Conservation (phyloP, 805 yeast genomes). For the Yamadazyma paraphyllophila region DNA sequence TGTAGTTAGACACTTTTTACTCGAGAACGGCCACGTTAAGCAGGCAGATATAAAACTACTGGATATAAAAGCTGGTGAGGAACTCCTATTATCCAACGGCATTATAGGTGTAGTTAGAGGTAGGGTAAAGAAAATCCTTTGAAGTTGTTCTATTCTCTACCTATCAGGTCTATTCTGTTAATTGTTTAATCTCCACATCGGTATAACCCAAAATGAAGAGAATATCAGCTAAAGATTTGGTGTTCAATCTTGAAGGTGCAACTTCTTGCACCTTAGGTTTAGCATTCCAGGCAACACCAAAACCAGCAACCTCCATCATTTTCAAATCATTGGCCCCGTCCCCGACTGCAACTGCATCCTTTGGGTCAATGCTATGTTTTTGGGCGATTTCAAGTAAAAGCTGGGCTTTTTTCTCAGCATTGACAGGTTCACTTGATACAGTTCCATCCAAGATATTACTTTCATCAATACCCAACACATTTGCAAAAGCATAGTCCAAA, state of each 20-base stretch:
- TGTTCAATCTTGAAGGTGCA: slow-evolving; percentile 82
- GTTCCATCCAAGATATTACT: slow-evolving; percentile 66
- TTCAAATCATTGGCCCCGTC: slow-evolving; percentile 96
- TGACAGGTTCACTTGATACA: slow-evolving; percentile 78
- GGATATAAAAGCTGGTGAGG: slow-evolving; percentile 63
- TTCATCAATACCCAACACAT: slow-evolving; percentile 48
- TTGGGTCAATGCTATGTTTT: slow-evolving; percentile 50
- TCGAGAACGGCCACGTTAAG: slow-evolving; percentile 49
- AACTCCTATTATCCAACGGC: slow-evolving; percentile 74
- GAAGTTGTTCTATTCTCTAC: background rate
- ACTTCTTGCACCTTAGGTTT: slow-evolving; percentile 83
- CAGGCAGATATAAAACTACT: slow-evolving; percentile 50
- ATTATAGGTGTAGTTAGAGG: slow-evolving; percentile 77
- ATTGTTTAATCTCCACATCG: slow-evolving; percentile 47
- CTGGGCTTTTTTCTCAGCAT: slow-evolving; percentile 79
- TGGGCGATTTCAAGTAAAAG: slow-evolving; percentile 61
- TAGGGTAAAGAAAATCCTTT: slow-evolving; percentile 23
- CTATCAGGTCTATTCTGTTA: background rate
- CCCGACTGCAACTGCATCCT: slow-evolving; percentile 77
- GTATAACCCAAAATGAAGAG: slow-evolving; percentile 77
- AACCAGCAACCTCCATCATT: slow-evolving; percentile 91
- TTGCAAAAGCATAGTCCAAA: slow-evolving; percentile 88
- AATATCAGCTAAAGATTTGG: slow-evolving; percentile 68
- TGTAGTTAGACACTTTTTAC: slow-evolving; percentile 64
- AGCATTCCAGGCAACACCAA: slow-evolving; percentile 96